A percentile compares a stretch with the other conserved stretches of the same genome.
Evolutionary conservation across 2,329 filamentous ascomycete genomes (phyloP).

Genomic region (Nigrograna mackinnonii): DNA sequence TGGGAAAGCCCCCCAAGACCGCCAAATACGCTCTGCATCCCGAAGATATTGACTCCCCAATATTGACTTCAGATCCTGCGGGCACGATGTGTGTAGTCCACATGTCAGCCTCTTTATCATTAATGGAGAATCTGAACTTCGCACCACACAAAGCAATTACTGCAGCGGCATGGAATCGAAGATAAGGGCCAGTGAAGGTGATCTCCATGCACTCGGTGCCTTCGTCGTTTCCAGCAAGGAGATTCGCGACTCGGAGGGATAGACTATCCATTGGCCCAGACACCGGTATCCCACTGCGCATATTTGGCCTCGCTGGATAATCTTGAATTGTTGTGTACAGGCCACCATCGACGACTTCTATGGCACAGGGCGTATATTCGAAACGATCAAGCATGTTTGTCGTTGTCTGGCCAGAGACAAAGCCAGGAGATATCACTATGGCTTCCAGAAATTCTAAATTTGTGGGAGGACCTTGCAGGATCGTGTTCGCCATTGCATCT

Average conservation of each 20-base stretch:
- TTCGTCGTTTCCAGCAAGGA: conserved; percentile 60
- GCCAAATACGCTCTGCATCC: conserved; percentile 64
- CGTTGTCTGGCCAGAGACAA: conserved; percentile 56
- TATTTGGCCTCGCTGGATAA: conserved; percentile 58
- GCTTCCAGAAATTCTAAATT: conserved; percentile 60
- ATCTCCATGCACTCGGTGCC: conserved; percentile 62
- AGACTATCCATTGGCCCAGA: conserved; percentile 65
- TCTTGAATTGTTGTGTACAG: conserved; percentile 64
- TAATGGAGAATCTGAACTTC: conserved; percentile 54
- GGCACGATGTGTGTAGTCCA: conserved; percentile 57
- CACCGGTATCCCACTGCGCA: conserved; percentile 63
- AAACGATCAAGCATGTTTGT: conserved; percentile 61
- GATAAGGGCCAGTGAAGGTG: conserved; percentile 62
- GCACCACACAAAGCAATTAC: conserved; percentile 63
- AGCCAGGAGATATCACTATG: conserved; percentile 52
- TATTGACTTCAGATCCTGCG: conserved; percentile 56
- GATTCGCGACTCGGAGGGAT: conserved; percentile 61
- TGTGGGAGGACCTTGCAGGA: conserved; percentile 58
- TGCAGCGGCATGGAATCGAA: conserved; percentile 59
- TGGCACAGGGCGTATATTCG: conserved; percentile 52
- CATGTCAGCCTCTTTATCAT: conserved; percentile 55
- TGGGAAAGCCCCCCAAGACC: conserved; percentile 58
- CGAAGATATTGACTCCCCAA: conserved; percentile 56
- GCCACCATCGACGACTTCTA: conserved; percentile 61
- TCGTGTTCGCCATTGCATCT: conserved; percentile 48